Evolutionary conservation across 2,329 filamentous ascomycete genomes (phyloP).

Genomic region (Aspergillus sp.): DNA sequence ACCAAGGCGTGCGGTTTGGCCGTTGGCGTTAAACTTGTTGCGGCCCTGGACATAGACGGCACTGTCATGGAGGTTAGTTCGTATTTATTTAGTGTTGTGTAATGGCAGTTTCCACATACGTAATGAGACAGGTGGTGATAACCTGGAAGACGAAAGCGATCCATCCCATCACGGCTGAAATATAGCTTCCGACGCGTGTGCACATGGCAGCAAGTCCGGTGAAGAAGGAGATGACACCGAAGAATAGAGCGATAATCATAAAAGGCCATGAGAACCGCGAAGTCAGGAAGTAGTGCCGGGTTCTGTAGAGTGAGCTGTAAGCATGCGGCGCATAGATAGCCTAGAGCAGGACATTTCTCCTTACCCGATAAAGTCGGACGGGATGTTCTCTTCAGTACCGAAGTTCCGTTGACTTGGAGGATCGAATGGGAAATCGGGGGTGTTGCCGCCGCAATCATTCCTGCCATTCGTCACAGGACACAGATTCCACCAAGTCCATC

Average conservation of each 20-base stretch:
- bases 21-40: slow-evolving; percentile 53
- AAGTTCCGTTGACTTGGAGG: slow-evolving; percentile 59
- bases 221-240: slow-evolving; percentile 53
- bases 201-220: slow-evolving; percentile 51
- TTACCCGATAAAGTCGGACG: slow-evolving; percentile 55
- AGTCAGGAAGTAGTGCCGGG: slow-evolving; percentile 73
- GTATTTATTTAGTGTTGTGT: background rate
- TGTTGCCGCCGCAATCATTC: slow-evolving; percentile 63
- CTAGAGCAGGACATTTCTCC: slow-evolving; percentile 19
- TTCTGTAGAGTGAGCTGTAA: slow-evolving; percentile 34
- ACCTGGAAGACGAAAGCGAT: slow-evolving; percentile 60
- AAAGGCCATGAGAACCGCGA: slow-evolving; percentile 94
- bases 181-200: slow-evolving; percentile 50
- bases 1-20: slow-evolving; percentile 53
- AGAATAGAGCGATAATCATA: slow-evolving; percentile 80
- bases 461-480: slow-evolving; percentile 62
- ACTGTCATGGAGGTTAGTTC: slow-evolving; percentile 36
- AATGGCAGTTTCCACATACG: slow-evolving; percentile 50
- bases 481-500: slow-evolving; percentile 91
- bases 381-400: slow-evolving; percentile 54
- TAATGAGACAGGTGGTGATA: slow-evolving; percentile 59
- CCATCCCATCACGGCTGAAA: slow-evolving; percentile 54
- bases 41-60: slow-evolving; percentile 61
- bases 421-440: slow-evolving; percentile 67
- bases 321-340: background rate